Evolutionary conservation across 1,139 yeast species (phyloP), one percentile per base, ranked within the genome.

Genomic region (Candida frijolesensis): DNA sequence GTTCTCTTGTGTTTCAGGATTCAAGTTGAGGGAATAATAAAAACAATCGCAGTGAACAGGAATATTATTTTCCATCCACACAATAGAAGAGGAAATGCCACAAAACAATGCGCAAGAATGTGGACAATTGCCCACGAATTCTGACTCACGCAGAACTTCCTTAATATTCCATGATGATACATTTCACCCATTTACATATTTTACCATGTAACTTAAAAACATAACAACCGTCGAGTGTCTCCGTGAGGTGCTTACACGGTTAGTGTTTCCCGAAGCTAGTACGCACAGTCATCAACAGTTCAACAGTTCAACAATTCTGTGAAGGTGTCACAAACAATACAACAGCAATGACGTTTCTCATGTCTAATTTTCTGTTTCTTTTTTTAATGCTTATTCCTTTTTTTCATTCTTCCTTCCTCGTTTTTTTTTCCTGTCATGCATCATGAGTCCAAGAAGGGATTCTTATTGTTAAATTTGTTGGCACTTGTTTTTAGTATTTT

Each of bases 1-100:
- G 43, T 40, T 40, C 43, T 40, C 22, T 40, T 40, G 22, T 40
- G 43, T 40, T 40, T 40, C 43, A 27, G 30, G 12, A 19, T 22
- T 1, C 30, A 37, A 9, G 19, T 35, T 15, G 22, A 18, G 38
- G 19, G 18, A 34, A 16, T 16, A 34, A 14, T 12, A 30, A 11
- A 11, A 11, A 30, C 14, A 11, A 34, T 14, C 16, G 19, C 16
- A 16, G 4, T 19, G 16, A 16, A 16, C 9, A 16, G 9, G 4
- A 34, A n/a, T 34, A 10, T 34, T n/a, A 10, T 34, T 16, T 30
- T 30, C 34, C 11, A 30, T n/a, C 12, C 34, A 15, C 14, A 34
- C 16, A 34, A 34, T 34, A 34, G 4, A 9, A 34, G 4, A 9
- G 18, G 38, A 9, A 34, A 25, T 25, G 29, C 7, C 29, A 25